These are phyloP conservation scores for Pisolithus marmoratus DNA, from an alignment of 768 basidiomycete species.

Conservation along the genomic window DNA sequence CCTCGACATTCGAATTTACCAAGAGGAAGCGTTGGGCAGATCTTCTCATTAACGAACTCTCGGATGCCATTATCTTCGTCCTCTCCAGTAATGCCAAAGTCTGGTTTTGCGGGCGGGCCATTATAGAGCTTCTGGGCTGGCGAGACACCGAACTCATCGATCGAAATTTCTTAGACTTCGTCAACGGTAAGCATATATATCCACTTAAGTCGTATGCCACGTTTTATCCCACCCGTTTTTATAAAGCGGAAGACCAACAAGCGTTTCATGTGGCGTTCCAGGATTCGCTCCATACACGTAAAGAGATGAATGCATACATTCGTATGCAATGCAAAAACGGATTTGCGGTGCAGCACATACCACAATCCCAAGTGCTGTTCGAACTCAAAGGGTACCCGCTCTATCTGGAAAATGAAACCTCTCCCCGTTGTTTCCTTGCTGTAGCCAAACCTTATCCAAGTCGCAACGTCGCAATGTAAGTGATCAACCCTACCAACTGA, in stretches of 20 bases:
- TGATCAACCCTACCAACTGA: not conserved
- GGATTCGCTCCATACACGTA: slow-evolving; percentile 43
- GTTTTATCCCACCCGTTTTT: slow-evolving; percentile 1
- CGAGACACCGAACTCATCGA: slow-evolving; percentile 67
- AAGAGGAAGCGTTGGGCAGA: slow-evolving; percentile 87
- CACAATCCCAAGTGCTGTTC: slow-evolving; percentile 51
- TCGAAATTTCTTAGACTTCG: slow-evolving; percentile 54
- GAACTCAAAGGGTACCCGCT: slow-evolving; percentile 67
- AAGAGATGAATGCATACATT: slow-evolving; percentile 52
- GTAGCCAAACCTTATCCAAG: slow-evolving; percentile 76
- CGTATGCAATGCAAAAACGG: slow-evolving; percentile 50
- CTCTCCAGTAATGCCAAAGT: slow-evolving; percentile 59
- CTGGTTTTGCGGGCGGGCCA: slow-evolving; percentile 62
- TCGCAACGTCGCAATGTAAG: slow-evolving; percentile 63
- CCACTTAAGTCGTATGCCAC: not conserved
- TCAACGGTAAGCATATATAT: slow-evolving; percentile 46
- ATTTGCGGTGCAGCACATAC: slow-evolving; percentile 17
- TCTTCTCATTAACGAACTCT: slow-evolving; percentile 67
- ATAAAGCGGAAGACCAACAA: slow-evolving; percentile 50
- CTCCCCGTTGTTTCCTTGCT: slow-evolving; percentile 62
- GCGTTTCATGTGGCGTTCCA: slow-evolving; percentile 45
- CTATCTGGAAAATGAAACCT: slow-evolving; percentile 31
- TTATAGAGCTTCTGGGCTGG: slow-evolving; percentile 76
- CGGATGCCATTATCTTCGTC: slow-evolving; percentile 66
- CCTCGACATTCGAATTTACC: slow-evolving; percentile 67